A percentile compares a stretch with the other conserved stretches of the same genome.
Conservation (phyloP, 2,329 filamentous ascomycete species). For the Teratosphaeria pseudoeucalypti region DNA sequence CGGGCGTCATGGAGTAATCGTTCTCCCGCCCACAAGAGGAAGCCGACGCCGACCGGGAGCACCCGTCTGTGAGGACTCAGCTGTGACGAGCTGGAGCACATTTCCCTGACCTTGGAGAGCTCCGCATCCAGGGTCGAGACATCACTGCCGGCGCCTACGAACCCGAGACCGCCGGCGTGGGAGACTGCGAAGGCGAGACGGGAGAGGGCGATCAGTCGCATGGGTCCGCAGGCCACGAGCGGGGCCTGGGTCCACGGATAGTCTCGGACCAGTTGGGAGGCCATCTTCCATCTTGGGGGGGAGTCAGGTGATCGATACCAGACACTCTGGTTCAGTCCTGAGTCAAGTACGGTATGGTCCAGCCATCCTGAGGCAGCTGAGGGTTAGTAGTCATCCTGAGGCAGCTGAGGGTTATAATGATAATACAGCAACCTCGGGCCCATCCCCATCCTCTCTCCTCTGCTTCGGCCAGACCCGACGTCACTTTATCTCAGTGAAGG, state of each 20-base stretch:
- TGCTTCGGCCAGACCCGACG: no score
- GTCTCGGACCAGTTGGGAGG: conserved; percentile 9
- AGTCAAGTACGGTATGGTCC: not conserved
- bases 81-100: not conserved
- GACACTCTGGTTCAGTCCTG: not conserved
- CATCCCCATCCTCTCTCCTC: no score
- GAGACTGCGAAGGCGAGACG: conserved; percentile 49
- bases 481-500: no score
- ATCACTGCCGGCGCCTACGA: conserved; percentile 31
- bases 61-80: conserved; percentile 7
- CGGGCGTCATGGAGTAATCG: conserved; percentile 26
- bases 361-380: not conserved
- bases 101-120: conserved; percentile 8
- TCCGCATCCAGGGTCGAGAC: conserved; percentile 8
- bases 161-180: conserved; percentile 38
- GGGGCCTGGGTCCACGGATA: conserved; percentile 52
- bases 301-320: not conserved
- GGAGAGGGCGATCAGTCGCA: conserved; percentile 52
- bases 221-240: conserved; percentile 54
- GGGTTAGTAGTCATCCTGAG: no score
- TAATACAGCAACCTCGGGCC: not conserved
- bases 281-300: not conserved
- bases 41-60: conserved; percentile 50
- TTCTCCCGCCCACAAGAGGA: conserved; percentile 41
- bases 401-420: no score